Evolutionary conservation across 129 eudicot species (phyloP).

Genomic region (Arctium lappa): DNA sequence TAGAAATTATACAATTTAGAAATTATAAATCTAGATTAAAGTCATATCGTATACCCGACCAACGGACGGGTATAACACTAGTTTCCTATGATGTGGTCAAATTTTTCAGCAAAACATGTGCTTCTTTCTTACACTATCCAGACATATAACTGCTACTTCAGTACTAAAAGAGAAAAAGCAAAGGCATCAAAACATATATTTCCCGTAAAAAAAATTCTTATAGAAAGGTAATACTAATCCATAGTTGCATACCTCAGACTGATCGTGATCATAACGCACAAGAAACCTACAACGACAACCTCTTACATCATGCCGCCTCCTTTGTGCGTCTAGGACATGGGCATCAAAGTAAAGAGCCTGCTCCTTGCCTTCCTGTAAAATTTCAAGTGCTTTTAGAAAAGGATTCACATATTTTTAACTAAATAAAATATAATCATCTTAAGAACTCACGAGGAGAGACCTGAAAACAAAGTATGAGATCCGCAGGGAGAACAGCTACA

Average conservation of each 20-base stretch:
- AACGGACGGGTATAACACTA: too few species aligned
- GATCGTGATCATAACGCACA: conserved; percentile 96
- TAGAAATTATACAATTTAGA: too few species aligned
- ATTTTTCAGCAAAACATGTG: too few species aligned
- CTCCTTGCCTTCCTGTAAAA: conserved; percentile 90
- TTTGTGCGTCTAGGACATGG: conserved; percentile 91
- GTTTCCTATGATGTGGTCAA: too few species aligned
- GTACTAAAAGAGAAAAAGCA: too few species aligned
- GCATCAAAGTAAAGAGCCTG: conserved; percentile 98
- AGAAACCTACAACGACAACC: conserved; percentile 97
- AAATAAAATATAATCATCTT: neutral
- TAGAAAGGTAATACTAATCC: neutral
- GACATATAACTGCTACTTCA: too few species aligned
- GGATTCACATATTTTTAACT: neutral
- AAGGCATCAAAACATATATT: neutral
- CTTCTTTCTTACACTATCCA: too few species aligned
- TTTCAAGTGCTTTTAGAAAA: neutral
- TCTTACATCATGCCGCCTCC: conserved; percentile 95
- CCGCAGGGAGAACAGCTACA: conserved; percentile 87
- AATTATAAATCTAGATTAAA: too few species aligned
- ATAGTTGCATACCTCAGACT: conserved; percentile 66
- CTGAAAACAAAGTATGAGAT: conserved; percentile 96
- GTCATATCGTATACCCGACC: too few species aligned
- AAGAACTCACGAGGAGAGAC: conserved; percentile 23
- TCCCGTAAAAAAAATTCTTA: neutral